A percentile compares a stretch with the other conserved stretches of the same genome.
These are phyloP conservation scores for Termitomyces sp. DNA, from an alignment of 768 basidiomycete species.

Conservation along the genomic window DNA sequence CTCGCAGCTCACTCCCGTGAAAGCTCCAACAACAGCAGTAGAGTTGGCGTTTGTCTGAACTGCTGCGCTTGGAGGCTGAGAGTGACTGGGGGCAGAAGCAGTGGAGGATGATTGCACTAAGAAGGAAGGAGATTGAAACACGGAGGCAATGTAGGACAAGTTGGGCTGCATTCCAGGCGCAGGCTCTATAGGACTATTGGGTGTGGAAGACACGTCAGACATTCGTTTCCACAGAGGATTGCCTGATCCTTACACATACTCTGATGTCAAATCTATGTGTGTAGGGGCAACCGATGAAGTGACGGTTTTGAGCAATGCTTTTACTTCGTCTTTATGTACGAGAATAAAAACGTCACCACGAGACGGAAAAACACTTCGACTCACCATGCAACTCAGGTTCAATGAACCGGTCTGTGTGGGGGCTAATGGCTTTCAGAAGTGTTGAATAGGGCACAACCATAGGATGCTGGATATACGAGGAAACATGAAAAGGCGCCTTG, in stretches of 20 bases:
- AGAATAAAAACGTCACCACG: not conserved
- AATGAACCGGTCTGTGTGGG: conserved; percentile 23
- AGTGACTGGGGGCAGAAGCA: not conserved
- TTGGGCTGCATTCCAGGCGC: conserved; percentile 10
- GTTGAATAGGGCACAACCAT: conserved; percentile 28
- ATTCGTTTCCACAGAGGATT: not conserved
- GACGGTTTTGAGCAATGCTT: conserved; percentile 9
- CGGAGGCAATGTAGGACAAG: conserved; percentile 13
- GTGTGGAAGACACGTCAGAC: conserved; percentile 1
- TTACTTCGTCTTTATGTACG: conserved; percentile 4
- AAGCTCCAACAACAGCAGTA: not conserved
- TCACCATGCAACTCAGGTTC: conserved; percentile 29
- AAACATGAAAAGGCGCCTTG: conserved; percentile 23
- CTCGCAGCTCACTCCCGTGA: not conserved
- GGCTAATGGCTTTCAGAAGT: conserved; percentile 26
- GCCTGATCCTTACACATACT: conserved; percentile 3
- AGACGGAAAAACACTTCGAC: not conserved
- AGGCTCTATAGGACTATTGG: not conserved
- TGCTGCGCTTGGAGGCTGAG: not conserved
- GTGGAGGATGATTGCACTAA: not conserved
- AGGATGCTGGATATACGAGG: conserved; percentile 22
- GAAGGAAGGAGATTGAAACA: conserved; percentile 1
- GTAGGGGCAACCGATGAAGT: not conserved
- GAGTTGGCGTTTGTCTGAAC: not conserved
- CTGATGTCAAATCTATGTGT: conserved; percentile 4